A percentile compares a stretch with the other conserved stretches of the same genome.
Evolutionary conservation across 2,329 filamentous ascomycete genomes (phyloP).

Genomic region (Fusarium albosuccineum): DNA sequence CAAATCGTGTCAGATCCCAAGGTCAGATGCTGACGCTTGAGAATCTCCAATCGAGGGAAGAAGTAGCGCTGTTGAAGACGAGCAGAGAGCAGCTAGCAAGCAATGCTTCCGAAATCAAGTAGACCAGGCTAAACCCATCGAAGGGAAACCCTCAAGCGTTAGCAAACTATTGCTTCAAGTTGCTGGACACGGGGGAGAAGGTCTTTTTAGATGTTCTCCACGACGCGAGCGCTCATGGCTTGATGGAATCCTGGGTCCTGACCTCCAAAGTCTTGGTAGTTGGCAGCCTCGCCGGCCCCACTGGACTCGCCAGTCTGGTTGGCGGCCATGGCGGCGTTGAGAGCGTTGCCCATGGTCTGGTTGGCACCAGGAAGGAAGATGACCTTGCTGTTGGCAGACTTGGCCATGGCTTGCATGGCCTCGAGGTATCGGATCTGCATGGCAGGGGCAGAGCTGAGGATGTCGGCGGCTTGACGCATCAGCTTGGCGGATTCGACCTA

Average conservation of each 20-base stretch:
- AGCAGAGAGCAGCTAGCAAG: conserved; percentile 24
- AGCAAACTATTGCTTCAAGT: conserved; percentile 44
- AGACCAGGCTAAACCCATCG: conserved; percentile 51
- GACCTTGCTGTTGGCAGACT: conserved; percentile 89
- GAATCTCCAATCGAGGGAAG: conserved; percentile 9
- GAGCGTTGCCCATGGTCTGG: conserved; percentile 66
- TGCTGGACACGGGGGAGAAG: conserved; percentile 25
- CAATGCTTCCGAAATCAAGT: conserved; percentile 50
- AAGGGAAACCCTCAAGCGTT: conserved; percentile 48
- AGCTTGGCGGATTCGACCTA: conserved; percentile 92
- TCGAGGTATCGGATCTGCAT: conserved; percentile 99
- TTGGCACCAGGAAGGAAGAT: conserved; percentile 79
- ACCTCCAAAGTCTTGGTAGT: conserved; percentile 65
- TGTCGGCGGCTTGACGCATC: conserved; percentile 93
- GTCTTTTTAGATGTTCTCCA: conserved; percentile 82
- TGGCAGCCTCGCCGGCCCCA: conserved; percentile 51
- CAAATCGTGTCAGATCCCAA: conserved; percentile 6
- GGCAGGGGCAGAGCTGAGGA: conserved; percentile 88
- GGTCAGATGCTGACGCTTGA: conserved; percentile 12
- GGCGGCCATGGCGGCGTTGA: conserved; percentile 62
- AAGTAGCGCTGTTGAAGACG: conserved; percentile 36
- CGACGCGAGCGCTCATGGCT: conserved; percentile 83
- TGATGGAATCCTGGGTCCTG: conserved; percentile 76
- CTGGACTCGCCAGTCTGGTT: conserved; percentile 61
- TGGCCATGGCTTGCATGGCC: conserved; percentile 99